Evolutionary conservation across 441 rosid species (phyloP), one percentile per base, ranked within the genome.

Genomic region (Syzygium syzygioides): DNA sequence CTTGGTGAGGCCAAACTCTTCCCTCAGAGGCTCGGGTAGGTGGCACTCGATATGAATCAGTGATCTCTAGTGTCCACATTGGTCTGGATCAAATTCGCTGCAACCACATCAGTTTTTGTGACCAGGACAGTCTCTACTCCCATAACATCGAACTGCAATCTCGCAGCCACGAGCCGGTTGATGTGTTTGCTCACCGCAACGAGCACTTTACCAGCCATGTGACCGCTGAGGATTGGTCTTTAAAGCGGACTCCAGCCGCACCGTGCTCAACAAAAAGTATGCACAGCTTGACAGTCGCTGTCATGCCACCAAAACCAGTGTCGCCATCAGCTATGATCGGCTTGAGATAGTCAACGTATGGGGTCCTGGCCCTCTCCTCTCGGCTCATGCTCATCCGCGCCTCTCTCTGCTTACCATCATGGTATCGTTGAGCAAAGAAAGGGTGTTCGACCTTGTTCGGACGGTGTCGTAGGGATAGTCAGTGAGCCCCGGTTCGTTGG

Each of bases 251-350:
- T 7, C 98, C 99, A 10, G 98, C 99, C 11, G 98, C 98, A 3
- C 98, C 99, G 23, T 97, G 95, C 93, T 98, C 99, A 0, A 96
- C 98, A 59, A 96, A 98, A 45, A 96, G 97, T 93, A 96, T 96
- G 92, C 99, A 95, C 52, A 98, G 97, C 94, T 98, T 98, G 85
- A 98, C 98, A 15, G 98, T 98, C 7, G 99, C 98, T 0, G 98
- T 96, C 66, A 97, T 96, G 86, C 96, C 99, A 3, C 99, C 99
- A 86, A 96, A 98, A 0, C 99, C 99, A 0, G 98, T 96, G 86
- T 96, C 99, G 68, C 98, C 99, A 64, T 98, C 99, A 13, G 99
- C 99, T 14, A 98, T 98, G 89, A 98, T 98, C 25, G 99, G 99
- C 92, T 96, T 96, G 79, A 98, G 86, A 91, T 96, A 98, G 90